Percentiles rank a stretch among this genome's conserved stretches.
Evolutionary conservation across 768 basidiomycete species (phyloP).

Genomic region (Rhizopogon vinicolor): DNA sequence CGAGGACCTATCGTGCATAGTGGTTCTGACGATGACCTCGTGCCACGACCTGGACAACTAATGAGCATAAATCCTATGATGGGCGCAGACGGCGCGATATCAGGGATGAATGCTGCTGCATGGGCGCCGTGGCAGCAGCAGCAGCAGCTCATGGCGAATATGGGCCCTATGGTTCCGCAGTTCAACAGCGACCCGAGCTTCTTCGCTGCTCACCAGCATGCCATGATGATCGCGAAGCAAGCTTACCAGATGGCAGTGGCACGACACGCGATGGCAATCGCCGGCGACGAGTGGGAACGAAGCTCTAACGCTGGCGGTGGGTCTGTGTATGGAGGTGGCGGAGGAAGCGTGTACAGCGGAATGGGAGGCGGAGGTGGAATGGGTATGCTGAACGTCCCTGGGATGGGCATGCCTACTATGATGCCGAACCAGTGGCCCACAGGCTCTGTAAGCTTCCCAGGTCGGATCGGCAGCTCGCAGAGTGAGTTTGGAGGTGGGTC

Average conservation of each 20-base stretch:
- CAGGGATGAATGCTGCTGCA: slow-evolving; percentile 28
- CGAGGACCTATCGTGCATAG: slow-evolving; percentile 57
- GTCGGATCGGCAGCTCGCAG: slow-evolving; percentile 39
- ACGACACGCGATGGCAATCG: slow-evolving; percentile 84
- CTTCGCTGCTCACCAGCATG: slow-evolving; percentile 79
- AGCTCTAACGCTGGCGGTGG: slow-evolving; percentile 48
- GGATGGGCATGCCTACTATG: slow-evolving; percentile 34
- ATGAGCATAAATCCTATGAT: slow-evolving; percentile 33
- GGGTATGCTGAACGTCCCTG: slow-evolving; percentile 36
- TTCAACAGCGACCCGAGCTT: slow-evolving; percentile 49
- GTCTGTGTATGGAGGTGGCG: slow-evolving; percentile 31
- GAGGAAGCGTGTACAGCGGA: slow-evolving; percentile 46
- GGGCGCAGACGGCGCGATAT: slow-evolving; percentile 25
- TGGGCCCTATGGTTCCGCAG: slow-evolving; percentile 29
- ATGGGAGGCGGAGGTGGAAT: slow-evolving; percentile 31
- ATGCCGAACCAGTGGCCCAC: slow-evolving; percentile 35
- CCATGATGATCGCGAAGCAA: slow-evolving; percentile 83
- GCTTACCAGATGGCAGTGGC: slow-evolving; percentile 88
- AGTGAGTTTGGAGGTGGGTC: slow-evolving; percentile 65
- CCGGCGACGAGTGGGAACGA: slow-evolving; percentile 91
- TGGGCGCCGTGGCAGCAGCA: slow-evolving; percentile 21
- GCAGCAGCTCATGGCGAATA: slow-evolving; percentile 20
- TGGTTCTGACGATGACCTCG: slow-evolving; percentile 39
- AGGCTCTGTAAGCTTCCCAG: slow-evolving; percentile 50
- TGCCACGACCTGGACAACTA: slow-evolving; percentile 14